A percentile compares a stretch with the other conserved stretches of the same genome.
phyloP scores from a whole-genome alignment of 768 basidiomycete species.

The Pulveroboletus sp. region DNA sequence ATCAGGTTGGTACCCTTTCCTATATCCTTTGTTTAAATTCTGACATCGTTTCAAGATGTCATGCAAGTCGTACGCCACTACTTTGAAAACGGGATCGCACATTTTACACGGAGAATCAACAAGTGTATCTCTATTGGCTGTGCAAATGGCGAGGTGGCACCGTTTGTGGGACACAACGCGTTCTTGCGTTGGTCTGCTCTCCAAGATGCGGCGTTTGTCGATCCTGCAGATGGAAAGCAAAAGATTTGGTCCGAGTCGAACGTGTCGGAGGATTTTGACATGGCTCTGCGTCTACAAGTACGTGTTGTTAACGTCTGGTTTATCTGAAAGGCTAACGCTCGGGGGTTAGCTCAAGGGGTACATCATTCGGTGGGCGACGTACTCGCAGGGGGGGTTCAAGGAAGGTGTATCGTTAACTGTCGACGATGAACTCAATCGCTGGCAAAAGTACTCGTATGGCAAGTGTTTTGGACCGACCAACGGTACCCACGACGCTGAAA shows the following conservation, averaged over 20 bases:
- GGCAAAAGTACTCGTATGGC: slow-evolving; percentile 88
- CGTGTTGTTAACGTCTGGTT: slow-evolving; percentile 15
- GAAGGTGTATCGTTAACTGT: slow-evolving; percentile 90
- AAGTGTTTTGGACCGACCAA: slow-evolving; percentile 29
- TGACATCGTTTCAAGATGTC: slow-evolving; percentile 53
- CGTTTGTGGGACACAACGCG: slow-evolving; percentile 86
- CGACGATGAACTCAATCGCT: slow-evolving; percentile 88
- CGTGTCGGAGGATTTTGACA: slow-evolving; percentile 70
- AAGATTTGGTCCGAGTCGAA: slow-evolving; percentile 68
- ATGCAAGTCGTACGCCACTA: slow-evolving; percentile 89
- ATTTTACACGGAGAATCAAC: slow-evolving; percentile 90
- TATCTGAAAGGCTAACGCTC: slow-evolving; percentile 48
- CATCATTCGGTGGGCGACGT: slow-evolving; percentile 65
- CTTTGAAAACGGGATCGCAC: slow-evolving; percentile 91
- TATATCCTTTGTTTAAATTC: slow-evolving; percentile 7
- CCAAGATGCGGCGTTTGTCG: slow-evolving; percentile 81
- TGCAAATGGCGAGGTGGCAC: slow-evolving; percentile 73
- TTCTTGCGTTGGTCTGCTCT: slow-evolving; percentile 89
- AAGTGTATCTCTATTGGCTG: slow-evolving; percentile 76
- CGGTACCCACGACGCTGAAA: slow-evolving; percentile 26
- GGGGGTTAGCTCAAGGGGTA: slow-evolving; percentile 29
- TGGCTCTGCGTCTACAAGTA: slow-evolving; percentile 56
- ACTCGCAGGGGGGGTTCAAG: slow-evolving; percentile 84
- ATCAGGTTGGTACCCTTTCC: slow-evolving; percentile 43
- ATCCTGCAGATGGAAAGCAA: slow-evolving; percentile 54